Base-by-base conservation (phyloP, 1,284 basidiomycete genomes). In the Athelia sp. region DNA sequence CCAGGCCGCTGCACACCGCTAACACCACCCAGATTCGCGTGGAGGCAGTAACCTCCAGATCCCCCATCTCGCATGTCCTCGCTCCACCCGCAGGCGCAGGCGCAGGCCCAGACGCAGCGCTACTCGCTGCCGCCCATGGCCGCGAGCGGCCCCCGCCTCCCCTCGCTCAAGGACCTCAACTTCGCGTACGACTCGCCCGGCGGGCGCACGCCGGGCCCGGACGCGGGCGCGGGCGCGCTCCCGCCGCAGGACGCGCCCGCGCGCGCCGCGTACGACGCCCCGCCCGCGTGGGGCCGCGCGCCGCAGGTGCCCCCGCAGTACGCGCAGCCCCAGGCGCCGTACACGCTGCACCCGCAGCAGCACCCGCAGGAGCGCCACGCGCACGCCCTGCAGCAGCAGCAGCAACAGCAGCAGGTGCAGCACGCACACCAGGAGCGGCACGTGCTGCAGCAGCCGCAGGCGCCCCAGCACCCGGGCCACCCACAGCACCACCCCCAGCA, bases 141-240 rank as follows among this genome's bases (percentile, higher is more conserved):
- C 50, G 65, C 62, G 52, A 71, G 66, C 56, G 70, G 77, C 47
- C 62, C 79, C 56, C 79, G 81, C 32, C 72, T 86, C 4, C 83
- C 83, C 0, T 83, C 82, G 15, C 73, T 86, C 60, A 83, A 78
- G 66, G 81, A 82, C 60, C 71, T 86, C 57, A 81, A 83, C 62
- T 83, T 86, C 54, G 59, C 56, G 42, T 75, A 72, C 52, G 64
- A 63, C 18, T 61, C 65, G 4, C 68, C 62, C 2, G 65, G 63
- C 22, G n/a, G n/a, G n/a, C 65, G 64, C 18, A 61, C 65, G 4
- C 68, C 62, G 2, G 65, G 63, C 22, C 50, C 54, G 8, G 32
- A n/a, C n/a, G 26, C 26, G 26, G 26, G 13, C 13, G 36, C 66
- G 67, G 47, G 66, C 71, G 23, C 23, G 29, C 35, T 59, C 55